Percentiles rank a stretch among this genome's conserved stretches.
Evolutionary conservation across 495 filamentous ascomycete genomes (phyloP).

Genomic region (Podospora fimiseda): DNA sequence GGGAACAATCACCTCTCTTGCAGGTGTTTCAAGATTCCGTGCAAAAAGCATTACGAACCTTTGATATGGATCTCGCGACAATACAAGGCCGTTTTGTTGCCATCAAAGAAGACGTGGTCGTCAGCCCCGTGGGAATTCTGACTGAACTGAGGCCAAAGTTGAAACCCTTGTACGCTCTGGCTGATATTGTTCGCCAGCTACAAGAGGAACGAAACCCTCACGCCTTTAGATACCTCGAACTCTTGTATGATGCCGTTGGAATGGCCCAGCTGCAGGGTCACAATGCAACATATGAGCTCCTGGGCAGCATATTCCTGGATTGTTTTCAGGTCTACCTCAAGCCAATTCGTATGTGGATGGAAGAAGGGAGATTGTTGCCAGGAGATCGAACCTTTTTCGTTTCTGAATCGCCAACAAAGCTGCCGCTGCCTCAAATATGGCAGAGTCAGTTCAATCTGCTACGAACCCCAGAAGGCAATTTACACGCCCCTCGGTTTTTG

Average conservation of each 20-base stretch:
- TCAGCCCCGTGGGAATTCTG: constrained; percentile 55
- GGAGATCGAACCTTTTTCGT: constrained; percentile 69
- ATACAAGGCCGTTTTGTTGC: constrained; percentile 42
- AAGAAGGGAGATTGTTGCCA: constrained; percentile 61
- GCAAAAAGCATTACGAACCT: constrained; percentile 33
- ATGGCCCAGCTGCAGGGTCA: constrained; percentile 63
- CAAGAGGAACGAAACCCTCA: constrained; percentile 32
- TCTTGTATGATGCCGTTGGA: constrained; percentile 63
- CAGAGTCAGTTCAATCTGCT: constrained; percentile 63
- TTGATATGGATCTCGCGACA: constrained; percentile 38
- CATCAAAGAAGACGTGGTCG: constrained; percentile 39
- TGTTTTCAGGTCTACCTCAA: constrained; percentile 79
- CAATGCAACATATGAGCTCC: constrained; percentile 48
- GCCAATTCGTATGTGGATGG: constrained; percentile 80
- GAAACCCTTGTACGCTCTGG: constrained; percentile 50
- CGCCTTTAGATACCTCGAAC: constrained; percentile 61
- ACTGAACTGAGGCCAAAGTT: constrained; percentile 51
- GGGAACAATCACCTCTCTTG: constrained; percentile 39
- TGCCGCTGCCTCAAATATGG: constrained; percentile 65
- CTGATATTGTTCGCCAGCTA: constrained; percentile 38
- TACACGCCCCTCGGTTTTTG: constrained; percentile 70
- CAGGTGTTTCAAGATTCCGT: constrained; percentile 45
- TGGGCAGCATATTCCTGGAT: constrained; percentile 66
- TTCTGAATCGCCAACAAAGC: constrained; percentile 46
- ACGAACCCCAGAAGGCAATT: constrained; percentile 43